Conservation (phyloP, 768 basidiomycete species). For the Phanerodontia chrysosporium region DNA sequence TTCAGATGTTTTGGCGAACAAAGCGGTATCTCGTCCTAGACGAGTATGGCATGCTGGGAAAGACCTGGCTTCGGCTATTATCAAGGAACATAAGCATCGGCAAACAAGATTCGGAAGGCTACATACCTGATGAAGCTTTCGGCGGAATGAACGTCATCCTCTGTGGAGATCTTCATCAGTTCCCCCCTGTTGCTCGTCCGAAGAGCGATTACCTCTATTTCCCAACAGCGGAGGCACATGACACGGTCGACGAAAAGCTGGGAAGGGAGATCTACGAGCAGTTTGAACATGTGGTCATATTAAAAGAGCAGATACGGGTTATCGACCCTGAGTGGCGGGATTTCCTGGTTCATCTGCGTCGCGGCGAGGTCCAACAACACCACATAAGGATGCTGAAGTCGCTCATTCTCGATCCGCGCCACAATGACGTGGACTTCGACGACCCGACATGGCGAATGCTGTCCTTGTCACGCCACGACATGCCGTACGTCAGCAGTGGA, state of each 20-base stretch:
- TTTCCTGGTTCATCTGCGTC: conserved; percentile 18
- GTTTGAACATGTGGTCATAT: conserved; percentile 28
- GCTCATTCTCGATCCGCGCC: background rate
- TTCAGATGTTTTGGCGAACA: conserved; percentile 13
- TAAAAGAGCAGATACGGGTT: conserved; percentile 33
- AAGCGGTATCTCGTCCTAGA: conserved; percentile 33
- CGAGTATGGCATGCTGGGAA: conserved; percentile 36
- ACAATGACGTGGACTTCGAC: background rate
- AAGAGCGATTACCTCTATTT: conserved; percentile 22
- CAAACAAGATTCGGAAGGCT: background rate
- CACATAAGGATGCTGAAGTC: background rate
- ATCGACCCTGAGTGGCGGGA: conserved; percentile 28
- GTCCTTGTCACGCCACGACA: background rate
- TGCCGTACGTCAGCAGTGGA: background rate
- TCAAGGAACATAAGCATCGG: conserved; percentile 16
- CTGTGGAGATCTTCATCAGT: conserved; percentile 41
- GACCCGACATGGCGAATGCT: background rate
- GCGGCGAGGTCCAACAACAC: background rate
- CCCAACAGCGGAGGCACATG: background rate
- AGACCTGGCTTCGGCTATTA: conserved; percentile 16
- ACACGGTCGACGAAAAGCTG: background rate
- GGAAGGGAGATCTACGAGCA: conserved; percentile 12
- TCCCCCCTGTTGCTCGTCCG: conserved; percentile 34
- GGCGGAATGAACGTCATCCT: conserved; percentile 37
- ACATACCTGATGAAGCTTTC: conserved; percentile 23